Percentiles rank a stretch among this genome's conserved stretches.
Evolutionary conservation across 306 rosid species (phyloP).

Genomic region (Vicia villosa): DNA sequence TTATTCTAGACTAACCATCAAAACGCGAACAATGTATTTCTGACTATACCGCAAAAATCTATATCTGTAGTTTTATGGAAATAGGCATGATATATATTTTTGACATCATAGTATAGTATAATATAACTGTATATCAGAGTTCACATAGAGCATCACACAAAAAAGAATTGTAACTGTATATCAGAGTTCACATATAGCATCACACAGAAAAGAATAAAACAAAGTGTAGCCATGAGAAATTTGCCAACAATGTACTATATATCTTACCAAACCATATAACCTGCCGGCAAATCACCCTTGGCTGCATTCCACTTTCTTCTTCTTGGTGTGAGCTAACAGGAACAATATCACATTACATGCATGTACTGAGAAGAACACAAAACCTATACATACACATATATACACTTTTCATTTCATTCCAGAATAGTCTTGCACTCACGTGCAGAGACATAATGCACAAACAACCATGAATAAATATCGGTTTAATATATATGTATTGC

Average conservation of each 20-base stretch:
- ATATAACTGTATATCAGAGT: background rate
- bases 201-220: slow-evolving; percentile 41
- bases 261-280: background rate
- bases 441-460: slow-evolving; percentile 11
- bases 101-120: too few relatives aligned
- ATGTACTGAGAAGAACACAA: background rate
- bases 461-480: background rate
- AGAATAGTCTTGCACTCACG: background rate
- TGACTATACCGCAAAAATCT: too few relatives aligned
- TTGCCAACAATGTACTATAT: slow-evolving; percentile 21
- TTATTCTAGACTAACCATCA: too few relatives aligned
- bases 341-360: background rate
- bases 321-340: slow-evolving; percentile 35
- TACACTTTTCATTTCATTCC: too few relatives aligned
- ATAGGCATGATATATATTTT: too few relatives aligned
- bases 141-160: slow-evolving; percentile 20
- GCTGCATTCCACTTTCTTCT: slow-evolving; percentile 42
- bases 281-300: slow-evolving; percentile 46
- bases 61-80: too few relatives aligned
- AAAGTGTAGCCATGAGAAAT: slow-evolving; percentile 37
- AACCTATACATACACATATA: background rate
- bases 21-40: too few relatives aligned
- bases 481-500: background rate
- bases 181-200: background rate
- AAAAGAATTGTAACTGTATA: slow-evolving; percentile 15